phyloP scores from a whole-genome alignment of 192 early-diverging fungal genomes.

The Umbelopsis isabellina region DNA sequence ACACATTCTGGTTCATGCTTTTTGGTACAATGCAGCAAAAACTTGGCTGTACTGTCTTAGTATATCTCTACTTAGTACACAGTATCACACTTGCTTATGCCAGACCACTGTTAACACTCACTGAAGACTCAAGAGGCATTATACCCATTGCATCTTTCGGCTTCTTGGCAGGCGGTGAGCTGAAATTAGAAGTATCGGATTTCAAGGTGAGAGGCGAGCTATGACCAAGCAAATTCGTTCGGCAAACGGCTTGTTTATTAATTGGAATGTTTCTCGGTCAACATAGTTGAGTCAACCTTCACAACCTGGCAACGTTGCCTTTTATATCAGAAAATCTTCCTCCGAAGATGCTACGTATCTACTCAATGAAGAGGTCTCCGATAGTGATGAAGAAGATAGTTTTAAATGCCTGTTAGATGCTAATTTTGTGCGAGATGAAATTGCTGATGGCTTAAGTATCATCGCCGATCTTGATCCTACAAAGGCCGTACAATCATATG shows the following conservation, averaged over 20 bases:
- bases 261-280: neutral
- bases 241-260: neutral
- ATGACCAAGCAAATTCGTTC: neutral
- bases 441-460: slow-evolving; percentile 37
- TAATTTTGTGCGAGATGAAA: slow-evolving; percentile 40
- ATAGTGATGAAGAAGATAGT: slow-evolving; percentile 29
- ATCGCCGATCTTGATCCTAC: slow-evolving; percentile 25
- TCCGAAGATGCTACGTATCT: slow-evolving; percentile 28
- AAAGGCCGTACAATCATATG: slow-evolving; percentile 19
- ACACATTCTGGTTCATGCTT: neutral
- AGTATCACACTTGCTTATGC: slow-evolving; percentile 12
- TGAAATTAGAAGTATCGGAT: slow-evolving; percentile 43
- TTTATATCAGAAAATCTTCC: slow-evolving; percentile 32
- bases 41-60: neutral
- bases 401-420: slow-evolving; percentile 48
- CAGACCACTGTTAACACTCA: slow-evolving; percentile 39
- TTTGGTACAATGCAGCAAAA: neutral
- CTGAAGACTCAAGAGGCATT: slow-evolving; percentile 39
- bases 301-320: slow-evolving; percentile 30
- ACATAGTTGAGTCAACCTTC: slow-evolving; percentile 30
- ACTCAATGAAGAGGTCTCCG: slow-evolving; percentile 25
- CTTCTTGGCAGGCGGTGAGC: slow-evolving; percentile 47
- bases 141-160: slow-evolving; percentile 53
- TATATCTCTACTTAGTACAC: neutral
- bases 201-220: slow-evolving; percentile 28